Percentiles rank a stretch among this genome's conserved stretches.
Evolutionary conservation across 2,329 filamentous ascomycete species (phyloP).

Genomic region (Aphanoascus verrucosus): DNA sequence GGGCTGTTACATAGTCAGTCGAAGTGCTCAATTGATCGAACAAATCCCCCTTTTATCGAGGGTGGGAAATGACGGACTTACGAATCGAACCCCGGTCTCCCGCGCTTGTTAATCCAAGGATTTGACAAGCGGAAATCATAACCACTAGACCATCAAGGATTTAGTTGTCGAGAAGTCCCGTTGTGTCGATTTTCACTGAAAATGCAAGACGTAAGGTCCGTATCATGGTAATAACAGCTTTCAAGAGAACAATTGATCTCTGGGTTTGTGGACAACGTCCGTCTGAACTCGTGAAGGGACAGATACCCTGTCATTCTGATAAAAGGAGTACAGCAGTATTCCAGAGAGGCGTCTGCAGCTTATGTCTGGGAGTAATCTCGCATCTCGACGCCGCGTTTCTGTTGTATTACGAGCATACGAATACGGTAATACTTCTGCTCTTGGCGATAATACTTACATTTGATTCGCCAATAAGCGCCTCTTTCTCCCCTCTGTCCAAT

Average conservation of each 20-base stretch:
- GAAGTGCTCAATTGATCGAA: background rate
- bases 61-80: background rate
- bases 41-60: background rate
- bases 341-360: background rate
- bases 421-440: background rate
- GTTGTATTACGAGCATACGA: background rate
- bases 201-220: too few species aligned
- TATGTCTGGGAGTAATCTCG: background rate
- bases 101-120: slow-evolving; percentile 13
- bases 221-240: too few species aligned
- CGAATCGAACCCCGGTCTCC: slow-evolving; percentile 17
- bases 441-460: background rate
- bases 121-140: slow-evolving; percentile 11
- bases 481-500: background rate
- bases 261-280: too few species aligned
- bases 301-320: background rate
- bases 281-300: background rate
- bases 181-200: too few species aligned
- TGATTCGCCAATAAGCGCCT: slow-evolving; percentile 7
- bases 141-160: slow-evolving; percentile 10
- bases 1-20: background rate
- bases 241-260: too few species aligned
- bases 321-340: background rate
- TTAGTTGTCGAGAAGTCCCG: background rate
- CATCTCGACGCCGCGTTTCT: background rate